Base-by-base conservation (phyloP, 2,329 filamentous ascomycete genomes). In the Microsporum ferrugineum region DNA sequence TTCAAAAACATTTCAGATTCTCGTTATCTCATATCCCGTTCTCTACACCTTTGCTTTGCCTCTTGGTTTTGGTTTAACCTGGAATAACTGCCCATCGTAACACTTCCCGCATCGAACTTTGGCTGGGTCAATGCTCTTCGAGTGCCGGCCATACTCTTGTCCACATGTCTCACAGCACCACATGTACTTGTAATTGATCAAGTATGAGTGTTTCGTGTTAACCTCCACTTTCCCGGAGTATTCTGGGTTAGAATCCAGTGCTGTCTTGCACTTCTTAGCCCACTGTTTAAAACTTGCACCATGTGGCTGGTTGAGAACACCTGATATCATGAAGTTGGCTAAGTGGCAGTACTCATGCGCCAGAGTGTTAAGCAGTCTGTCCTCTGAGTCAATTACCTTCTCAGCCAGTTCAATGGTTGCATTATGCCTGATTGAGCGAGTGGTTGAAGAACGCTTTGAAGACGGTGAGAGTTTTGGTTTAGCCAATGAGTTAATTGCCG, bases 331-430 rank as follows among this genome's bases (percentile, higher is more conserved):
- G 73, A 92, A 96, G 68, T 91, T 95, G 49, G 89, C 87, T 1
- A 97, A 77, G 70, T 99, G 94, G 72, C 94, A 97, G 77, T 94
- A 97, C 69, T 99, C 94, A 72, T 99, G 94, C 0, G 92, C 90
- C n/a, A 97, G 76, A 0, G 94, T 91, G 72, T 96, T 96, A 65
- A 94, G 80, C 0, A 97, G 81, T 2, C 89, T 84, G 62, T 87
- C 75, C 66, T 88, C 84, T 68, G 87, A 82, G 70, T 90, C 85
- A 64, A 97, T 91, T 55, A 96, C 86, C 71, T 95, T 95, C 60
- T 89, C 85, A 0, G 91, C 89, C 1, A 97, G 83, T 71, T 97
- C 91, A 69, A 97, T 96, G 14, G 80, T 84, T 7, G 89, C 90
- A 67, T 83, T 75, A 71, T 92, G 31, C 72, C 73, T 61, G 75